Evolutionary conservation across 2,329 filamentous ascomycete species (phyloP).

Genomic region (Hypoxylon sp.): DNA sequence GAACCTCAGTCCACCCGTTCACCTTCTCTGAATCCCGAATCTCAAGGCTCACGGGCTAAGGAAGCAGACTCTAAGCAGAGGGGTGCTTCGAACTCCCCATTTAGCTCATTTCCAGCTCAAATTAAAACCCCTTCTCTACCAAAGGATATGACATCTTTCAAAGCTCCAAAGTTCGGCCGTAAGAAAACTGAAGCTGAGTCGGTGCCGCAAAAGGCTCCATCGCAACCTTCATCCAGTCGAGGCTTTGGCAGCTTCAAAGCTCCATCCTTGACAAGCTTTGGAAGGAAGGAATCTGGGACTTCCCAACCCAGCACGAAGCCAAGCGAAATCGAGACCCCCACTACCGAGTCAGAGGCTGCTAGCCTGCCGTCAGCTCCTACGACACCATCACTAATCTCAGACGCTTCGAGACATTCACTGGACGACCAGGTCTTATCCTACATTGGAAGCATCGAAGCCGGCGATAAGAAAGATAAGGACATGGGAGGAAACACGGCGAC

Average conservation of each 20-base stretch:
- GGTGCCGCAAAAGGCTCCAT: conserved; percentile 5
- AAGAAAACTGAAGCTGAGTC: conserved; percentile 30
- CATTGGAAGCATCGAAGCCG: conserved; percentile 27
- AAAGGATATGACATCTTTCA: conserved; percentile 30
- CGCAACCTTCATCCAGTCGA: conserved; percentile 12
- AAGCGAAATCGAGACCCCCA: conserved; percentile 3
- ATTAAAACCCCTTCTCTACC: conserved; percentile 32
- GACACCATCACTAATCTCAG: conserved; percentile 21
- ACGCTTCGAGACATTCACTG: conserved; percentile 11
- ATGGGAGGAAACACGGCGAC: not conserved
- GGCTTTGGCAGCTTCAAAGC: conserved; percentile 32
- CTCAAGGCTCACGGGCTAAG: not conserved
- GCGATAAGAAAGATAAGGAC: not conserved
- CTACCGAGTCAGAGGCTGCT: conserved; percentile 3
- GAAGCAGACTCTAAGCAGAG: conserved; percentile 1
- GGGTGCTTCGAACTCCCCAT: not conserved
- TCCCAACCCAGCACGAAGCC: conserved; percentile 12
- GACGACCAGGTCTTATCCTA: conserved; percentile 34
- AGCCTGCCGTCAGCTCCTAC: conserved; percentile 10
- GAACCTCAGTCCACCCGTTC: not conserved
- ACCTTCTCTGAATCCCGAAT: not conserved
- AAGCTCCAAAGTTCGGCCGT: conserved; percentile 30
- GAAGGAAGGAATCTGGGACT: conserved; percentile 13
- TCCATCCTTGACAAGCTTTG: conserved; percentile 35
- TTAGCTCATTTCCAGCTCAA: conserved; percentile 25